Evolutionary conservation across 768 basidiomycete species (phyloP).

Genomic region (Albatrellus ellisii): DNA sequence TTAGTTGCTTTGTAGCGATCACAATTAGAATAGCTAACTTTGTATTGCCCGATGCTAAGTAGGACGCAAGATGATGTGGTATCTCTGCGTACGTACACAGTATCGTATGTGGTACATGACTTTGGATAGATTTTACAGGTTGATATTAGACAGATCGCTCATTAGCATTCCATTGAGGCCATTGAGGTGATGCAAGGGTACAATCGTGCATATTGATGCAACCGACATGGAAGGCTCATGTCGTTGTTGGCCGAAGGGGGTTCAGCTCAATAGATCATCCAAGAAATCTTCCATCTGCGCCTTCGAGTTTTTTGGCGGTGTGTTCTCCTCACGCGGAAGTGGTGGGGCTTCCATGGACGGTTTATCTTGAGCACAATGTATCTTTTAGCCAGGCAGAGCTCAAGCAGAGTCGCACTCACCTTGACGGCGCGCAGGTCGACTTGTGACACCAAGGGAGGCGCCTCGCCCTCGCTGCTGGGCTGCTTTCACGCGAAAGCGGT

Average conservation of each 20-base stretch:
- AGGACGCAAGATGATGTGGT: too few species aligned
- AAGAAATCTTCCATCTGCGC: constrained; percentile 58
- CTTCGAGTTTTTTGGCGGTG: constrained; percentile 30
- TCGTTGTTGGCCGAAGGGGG: neutral
- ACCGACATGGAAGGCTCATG: neutral
- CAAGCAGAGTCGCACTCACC: neutral
- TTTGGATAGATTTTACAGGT: too few species aligned
- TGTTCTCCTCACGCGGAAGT: neutral
- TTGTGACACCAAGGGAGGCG: neutral
- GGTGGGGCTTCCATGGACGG: neutral
- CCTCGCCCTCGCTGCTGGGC: neutral
- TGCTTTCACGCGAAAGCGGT: neutral
- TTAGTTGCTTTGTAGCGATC: too few species aligned
- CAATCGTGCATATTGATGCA: too few species aligned
- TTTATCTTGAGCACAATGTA: neutral
- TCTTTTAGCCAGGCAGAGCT: neutral
- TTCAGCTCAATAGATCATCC: constrained; percentile 42
- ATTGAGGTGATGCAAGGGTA: too few species aligned
- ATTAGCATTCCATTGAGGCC: too few species aligned
- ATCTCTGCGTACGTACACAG: too few species aligned
- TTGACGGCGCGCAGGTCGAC: neutral
- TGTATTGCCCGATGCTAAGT: too few species aligned
- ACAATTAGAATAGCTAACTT: too few species aligned
- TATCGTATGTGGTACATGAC: too few species aligned
- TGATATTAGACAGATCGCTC: too few species aligned